Conservation (phyloP, 192 early-diverging fungal genomes). For the Coemansia sp. region DNA sequence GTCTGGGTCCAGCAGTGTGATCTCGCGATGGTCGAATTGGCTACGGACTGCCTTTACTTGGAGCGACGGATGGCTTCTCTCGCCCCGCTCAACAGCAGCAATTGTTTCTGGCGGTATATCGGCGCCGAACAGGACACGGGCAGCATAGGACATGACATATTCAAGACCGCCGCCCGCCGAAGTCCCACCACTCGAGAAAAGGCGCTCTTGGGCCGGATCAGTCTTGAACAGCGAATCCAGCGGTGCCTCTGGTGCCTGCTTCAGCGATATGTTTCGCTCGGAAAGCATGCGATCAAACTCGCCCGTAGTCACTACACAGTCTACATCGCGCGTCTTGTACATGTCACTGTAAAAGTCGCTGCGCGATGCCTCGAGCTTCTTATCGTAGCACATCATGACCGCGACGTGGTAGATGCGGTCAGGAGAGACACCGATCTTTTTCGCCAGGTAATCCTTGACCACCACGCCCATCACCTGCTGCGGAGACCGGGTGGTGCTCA, state of each 20-base stretch:
- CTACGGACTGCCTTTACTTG: constrained; percentile 70
- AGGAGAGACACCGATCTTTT: constrained; percentile 56
- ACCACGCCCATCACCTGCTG: constrained; percentile 96
- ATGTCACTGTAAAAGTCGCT: constrained; percentile 82
- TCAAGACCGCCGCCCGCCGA: constrained; percentile 89
- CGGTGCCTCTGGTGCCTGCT: constrained; percentile 46
- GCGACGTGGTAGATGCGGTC: constrained; percentile 87
- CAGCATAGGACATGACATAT: constrained; percentile 81
- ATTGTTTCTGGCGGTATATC: constrained; percentile 53
- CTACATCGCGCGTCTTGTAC: constrained; percentile 84
- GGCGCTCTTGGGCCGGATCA: constrained; percentile 13
- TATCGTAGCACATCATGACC: constrained; percentile 99
- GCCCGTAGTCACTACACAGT: constrained; percentile 92
- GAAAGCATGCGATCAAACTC: constrained; percentile 85
- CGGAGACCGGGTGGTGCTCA: constrained; percentile 88
- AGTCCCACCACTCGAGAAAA: constrained; percentile 67
- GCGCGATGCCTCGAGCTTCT: constrained; percentile 95
- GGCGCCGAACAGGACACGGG: constrained; percentile 68
- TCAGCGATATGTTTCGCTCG: constrained; percentile 57
- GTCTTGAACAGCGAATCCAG: constrained; percentile 54
- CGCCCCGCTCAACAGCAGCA: constrained; percentile 38
- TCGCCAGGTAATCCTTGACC: constrained; percentile 78
- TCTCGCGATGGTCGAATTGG: constrained; percentile 68
- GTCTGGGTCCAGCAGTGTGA: constrained; percentile 49
- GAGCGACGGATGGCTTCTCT: constrained; percentile 46